Evolutionary conservation across 2,329 filamentous ascomycete species (phyloP).

Genomic region (Graphilbum fragrans): DNA sequence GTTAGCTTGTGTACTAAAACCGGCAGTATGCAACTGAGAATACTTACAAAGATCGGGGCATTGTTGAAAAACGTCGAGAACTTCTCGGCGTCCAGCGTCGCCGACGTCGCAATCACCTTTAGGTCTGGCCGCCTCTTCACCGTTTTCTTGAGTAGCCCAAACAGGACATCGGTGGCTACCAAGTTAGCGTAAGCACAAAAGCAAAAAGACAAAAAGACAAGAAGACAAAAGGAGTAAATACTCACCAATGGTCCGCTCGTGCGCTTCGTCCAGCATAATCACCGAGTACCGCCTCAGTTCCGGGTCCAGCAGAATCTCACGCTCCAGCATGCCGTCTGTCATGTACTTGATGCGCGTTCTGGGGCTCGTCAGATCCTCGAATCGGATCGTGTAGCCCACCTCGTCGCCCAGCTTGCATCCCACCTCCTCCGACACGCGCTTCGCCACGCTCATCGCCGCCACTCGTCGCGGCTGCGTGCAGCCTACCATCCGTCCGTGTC

Average conservation of each 20-base stretch:
- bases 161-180: constrained; percentile 76
- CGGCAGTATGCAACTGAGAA: not conserved
- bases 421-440: constrained; percentile 92
- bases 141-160: constrained; percentile 89
- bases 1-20: not conserved
- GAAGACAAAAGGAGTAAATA: not conserved
- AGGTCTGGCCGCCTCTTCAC: constrained; percentile 74
- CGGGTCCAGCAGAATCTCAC: constrained; percentile 87
- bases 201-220: not conserved
- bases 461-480: constrained; percentile 96
- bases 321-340: constrained; percentile 96
- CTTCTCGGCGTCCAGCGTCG: constrained; percentile 92
- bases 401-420: constrained; percentile 83
- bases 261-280: constrained; percentile 96
- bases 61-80: constrained; percentile 95
- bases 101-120: constrained; percentile 92
- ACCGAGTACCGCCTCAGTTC: constrained; percentile 83
- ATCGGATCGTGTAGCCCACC: constrained; percentile 94
- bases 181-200: not conserved
- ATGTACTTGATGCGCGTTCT: constrained; percentile 97
- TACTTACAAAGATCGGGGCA: constrained; percentile 65
- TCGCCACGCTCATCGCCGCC: constrained; percentile 93
- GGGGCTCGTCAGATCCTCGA: constrained; percentile 84
- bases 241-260: constrained; percentile 73
- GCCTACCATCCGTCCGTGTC: constrained; percentile 81